These are phyloP conservation scores for Magnolia kwangsiensis DNA, from an alignment of 164 flowering plant species.

Conservation along the genomic window DNA sequence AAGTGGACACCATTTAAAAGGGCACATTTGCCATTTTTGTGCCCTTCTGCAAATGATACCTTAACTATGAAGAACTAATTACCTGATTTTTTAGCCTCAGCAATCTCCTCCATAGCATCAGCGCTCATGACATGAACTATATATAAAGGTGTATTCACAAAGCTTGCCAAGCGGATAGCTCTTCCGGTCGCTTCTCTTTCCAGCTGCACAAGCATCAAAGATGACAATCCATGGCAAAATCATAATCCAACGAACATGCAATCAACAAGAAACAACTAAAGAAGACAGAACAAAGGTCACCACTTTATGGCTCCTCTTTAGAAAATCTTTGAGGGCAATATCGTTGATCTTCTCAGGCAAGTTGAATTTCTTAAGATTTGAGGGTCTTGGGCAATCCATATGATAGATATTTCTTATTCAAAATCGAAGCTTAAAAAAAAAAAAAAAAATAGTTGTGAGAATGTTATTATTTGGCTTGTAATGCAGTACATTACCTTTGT, in stretches of 20 bases:
- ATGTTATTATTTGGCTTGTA: too few relatives aligned
- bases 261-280: too few relatives aligned
- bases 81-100: slow-evolving; percentile 90
- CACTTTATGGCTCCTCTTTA: too few relatives aligned
- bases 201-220: slow-evolving; percentile 43
- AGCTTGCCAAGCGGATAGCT: slow-evolving; percentile 88
- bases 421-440: too few relatives aligned
- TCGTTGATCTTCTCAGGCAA: too few relatives aligned
- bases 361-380: too few relatives aligned
- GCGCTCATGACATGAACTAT: slow-evolving; percentile 99
- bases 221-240: not conserved
- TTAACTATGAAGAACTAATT: not conserved
- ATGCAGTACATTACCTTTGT: too few relatives aligned
- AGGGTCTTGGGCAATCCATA: too few relatives aligned
- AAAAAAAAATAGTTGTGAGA: too few relatives aligned
- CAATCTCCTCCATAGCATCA: slow-evolving; percentile 98
- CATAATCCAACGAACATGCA: not conserved
- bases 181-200: slow-evolving; percentile 98
- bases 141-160: slow-evolving; percentile 88
- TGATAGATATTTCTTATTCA: too few relatives aligned
- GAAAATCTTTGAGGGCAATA: too few relatives aligned
- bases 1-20: not conserved
- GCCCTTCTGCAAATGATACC: not conserved
- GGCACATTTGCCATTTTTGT: not conserved
- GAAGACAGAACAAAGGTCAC: not conserved